Base-by-base conservation (phyloP, 2,329 filamentous ascomycete species). In the Colletotrichum theobromicola region DNA sequence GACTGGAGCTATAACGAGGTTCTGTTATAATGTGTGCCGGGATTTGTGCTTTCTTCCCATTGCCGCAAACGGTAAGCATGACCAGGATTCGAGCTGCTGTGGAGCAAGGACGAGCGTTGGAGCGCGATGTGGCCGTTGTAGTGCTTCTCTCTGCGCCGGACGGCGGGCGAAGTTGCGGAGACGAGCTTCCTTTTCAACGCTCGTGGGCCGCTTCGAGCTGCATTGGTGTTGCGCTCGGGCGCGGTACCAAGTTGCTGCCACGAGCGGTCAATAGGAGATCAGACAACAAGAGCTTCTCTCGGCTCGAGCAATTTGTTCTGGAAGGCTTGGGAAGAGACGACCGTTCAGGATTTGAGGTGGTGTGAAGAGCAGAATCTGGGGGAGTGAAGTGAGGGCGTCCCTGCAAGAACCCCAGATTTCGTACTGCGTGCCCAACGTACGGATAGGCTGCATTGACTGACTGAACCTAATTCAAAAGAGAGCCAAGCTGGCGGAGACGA, bases 371-470 rank as follows among this genome's bases (percentile, higher is more conserved):
- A 32, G 60, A 32, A 21, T 24, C n/a, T 28, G 34, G 16, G 16
- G 21, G 35, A n/a, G 35, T n/a, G 35, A 24, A 24, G n/a, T 34
- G 66, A 68, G 26, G 66, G 66, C 55, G 63, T 57, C 64, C 53
- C 55, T 68, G 57, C 37, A 68, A 61, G 35, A 68, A 68, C 66
- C 66, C 66, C 66, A 30, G 66, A 68, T 68, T 61, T 46, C 42
- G 32, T 60, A 37, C 16, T n/a, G 26, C 32, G 42, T 50, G 42
- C 42, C 42, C 42, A 50, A 50, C n/a, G n/a, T n/a, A n/a, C n/a
- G n/a, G n/a, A n/a, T 50, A 50, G 42, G 42, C 65, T 58, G 64
- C 50, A 58, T 67, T 58, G 50, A 57, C 50, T 37, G 34, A 67
- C 50, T 37, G 34, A 67, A 55, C 34, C 32, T 57, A 58, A 30